Evolutionary conservation across 2,329 filamentous ascomycete genomes (phyloP).

Genomic region (Diaporthe citri): DNA sequence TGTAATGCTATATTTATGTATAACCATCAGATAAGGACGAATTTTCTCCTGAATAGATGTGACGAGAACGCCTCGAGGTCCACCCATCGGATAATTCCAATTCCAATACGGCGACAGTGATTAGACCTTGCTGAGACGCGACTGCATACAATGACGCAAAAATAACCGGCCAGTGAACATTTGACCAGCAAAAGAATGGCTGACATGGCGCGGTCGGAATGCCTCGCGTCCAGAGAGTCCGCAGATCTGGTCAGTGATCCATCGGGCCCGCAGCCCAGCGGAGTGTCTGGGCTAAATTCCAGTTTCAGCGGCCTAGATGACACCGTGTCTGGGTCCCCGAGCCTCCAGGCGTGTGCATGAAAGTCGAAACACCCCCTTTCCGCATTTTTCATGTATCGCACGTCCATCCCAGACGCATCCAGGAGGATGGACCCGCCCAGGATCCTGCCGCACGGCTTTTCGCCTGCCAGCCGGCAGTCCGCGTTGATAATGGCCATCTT

Average conservation of each 20-base stretch:
- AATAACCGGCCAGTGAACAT: background rate
- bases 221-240: background rate
- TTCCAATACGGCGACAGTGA: background rate
- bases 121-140: background rate
- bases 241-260: background rate
- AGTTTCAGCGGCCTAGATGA: background rate
- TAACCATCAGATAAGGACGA: background rate
- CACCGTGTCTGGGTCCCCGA: background rate
- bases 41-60: background rate
- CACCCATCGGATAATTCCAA: background rate
- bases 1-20: background rate
- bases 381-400: background rate
- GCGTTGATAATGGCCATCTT: background rate
- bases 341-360: background rate
- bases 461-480: background rate
- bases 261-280: background rate
- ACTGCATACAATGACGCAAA: background rate
- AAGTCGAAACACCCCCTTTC: background rate
- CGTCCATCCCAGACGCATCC: background rate
- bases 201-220: background rate
- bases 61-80: background rate
- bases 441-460: background rate
- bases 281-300: background rate
- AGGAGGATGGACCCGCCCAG: background rate
- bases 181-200: background rate